Evolutionary conservation across 2,329 filamentous ascomycete genomes (phyloP), one percentile per base, ranked within the genome.

Genomic region (Alternaria gansuensis): DNA sequence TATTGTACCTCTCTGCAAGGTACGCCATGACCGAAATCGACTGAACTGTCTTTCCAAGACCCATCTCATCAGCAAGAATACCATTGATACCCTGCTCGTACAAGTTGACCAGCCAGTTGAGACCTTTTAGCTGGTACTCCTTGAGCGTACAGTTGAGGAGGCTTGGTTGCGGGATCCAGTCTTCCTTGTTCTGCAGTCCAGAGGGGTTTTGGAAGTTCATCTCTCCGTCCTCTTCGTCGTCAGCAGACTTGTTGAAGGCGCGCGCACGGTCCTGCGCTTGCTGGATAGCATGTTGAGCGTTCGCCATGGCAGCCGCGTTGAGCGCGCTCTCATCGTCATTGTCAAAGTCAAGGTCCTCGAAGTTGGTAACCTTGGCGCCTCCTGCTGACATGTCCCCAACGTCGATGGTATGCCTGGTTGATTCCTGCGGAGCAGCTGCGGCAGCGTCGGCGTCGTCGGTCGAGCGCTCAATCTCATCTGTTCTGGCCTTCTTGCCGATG

Each of bases 61-160:
- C 95, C 95, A 99, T 99, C 81, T 99, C 95, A 77, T 99, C 95
- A 65, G 95, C 95, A 64, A 99, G 83, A 71, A 99, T 99, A 79
- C 94, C 94, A 81, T 98, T 98, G 90, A 99, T 99, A 77, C 95
- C 95, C 79, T 99, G 95, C 79, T 99, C 95, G 82, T 99, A 99
- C 66, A 99, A 80, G 77, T 99, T 98, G 82, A 97, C 95, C 54
- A 99, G 87, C 95, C 95, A 99, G 76, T 98, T 99, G 77, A 99
- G 90, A 80, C 95, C 95, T 83, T 99, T 99, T 76, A 99, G 83
- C 82, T 99, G 95, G 80, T 99, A 99, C 78, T 99, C 95, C 77
- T 99, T 99, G 73, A 99, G 87, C 75, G 96, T 92, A 51, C 93
- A 92, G 64, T 91, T 93, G 72, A 99, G 87, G 80, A 98, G 88